Percentiles rank a stretch among this genome's conserved stretches.
phyloP scores from a whole-genome alignment of 352 stramenopile species.

The Phytopythium aichiense region DNA sequence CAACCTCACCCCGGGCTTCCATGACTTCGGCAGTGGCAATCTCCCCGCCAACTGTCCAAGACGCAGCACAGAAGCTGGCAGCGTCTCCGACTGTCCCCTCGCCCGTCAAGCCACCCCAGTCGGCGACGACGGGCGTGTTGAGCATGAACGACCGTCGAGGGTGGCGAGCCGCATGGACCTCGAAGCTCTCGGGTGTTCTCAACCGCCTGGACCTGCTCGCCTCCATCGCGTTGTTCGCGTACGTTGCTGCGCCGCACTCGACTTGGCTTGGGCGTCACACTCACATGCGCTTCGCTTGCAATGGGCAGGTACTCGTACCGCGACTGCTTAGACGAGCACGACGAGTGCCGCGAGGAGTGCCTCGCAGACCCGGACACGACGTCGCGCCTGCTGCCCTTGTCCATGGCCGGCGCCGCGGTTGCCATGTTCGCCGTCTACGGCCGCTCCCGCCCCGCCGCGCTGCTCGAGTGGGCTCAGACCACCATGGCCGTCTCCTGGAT shows the following conservation, averaged over 20 bases:
- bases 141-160: background rate
- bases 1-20: background rate
- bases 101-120: background rate
- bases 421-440: constrained; percentile 3
- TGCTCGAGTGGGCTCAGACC: constrained; percentile 8
- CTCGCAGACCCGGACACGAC: constrained; percentile 5
- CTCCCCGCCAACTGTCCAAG: background rate
- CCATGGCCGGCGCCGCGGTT: background rate
- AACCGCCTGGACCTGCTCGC: constrained; percentile 2
- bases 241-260: background rate
- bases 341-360: constrained; percentile 9
- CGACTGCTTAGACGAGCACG: constrained; percentile 4
- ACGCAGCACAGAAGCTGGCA: background rate
- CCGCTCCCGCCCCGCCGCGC: background rate
- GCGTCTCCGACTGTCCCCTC: background rate
- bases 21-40: background rate
- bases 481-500: constrained; percentile 8
- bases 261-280: background rate
- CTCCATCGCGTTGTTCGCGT: constrained; percentile 3
- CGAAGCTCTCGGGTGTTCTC: background rate
- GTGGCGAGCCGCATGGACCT: background rate
- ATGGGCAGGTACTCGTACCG: constrained; percentile 3
- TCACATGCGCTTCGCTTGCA: background rate
- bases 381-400: background rate
- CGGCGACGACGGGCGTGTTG: background rate